Base-by-base conservation (phyloP, 2,329 filamentous ascomycete genomes). In the Pestalotiopsis sp. region DNA sequence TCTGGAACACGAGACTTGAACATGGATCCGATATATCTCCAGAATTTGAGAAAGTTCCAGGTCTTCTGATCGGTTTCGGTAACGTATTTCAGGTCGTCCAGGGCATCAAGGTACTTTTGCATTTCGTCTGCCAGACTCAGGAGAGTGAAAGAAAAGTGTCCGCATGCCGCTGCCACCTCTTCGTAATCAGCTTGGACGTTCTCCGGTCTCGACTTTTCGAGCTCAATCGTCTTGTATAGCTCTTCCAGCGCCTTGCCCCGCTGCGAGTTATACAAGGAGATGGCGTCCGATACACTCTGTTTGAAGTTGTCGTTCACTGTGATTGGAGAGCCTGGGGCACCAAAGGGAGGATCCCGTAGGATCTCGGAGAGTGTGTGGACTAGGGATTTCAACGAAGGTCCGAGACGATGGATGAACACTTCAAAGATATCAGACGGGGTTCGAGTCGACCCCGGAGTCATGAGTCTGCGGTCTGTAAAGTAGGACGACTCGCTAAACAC, bases 101-200 rank as follows among this genome's bases (percentile, higher is more conserved):
- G 83, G 0, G 96, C 91, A 66, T 94, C 90, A 59, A 99, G 81
- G 74, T 97, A 96, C 13, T 88, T 88, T 72, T 93, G 90, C 82
- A 97, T 92, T 76, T 98, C 94, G 77, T 97, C 93, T 0, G 94
- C 95, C 76, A 98, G 95, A 73, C 96, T 93, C 71, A 96, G 89
- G 31, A 99, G 84, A 58, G 93, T 97, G 78, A 96, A 98, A 77
- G 93, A 95, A 77, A 98, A 99, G 80, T 98, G 95, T 0, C 96
- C 95, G 76, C 96, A 99, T 68, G 95, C 97, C n/a, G 96, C 95
- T 56, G 95, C 95, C 12, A 98, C 95, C 80, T 99, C 96, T 78
- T 99, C 96, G 68, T 97, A 94, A 78, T 98, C 96, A 2, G 95
- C 96, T 76, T 97, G 92, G 9, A 95, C 87, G 71, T 92, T 92